These are phyloP conservation scores for Xylariaceae sp. DNA, from an alignment of 2,329 filamentous ascomycete species.

Conservation along the genomic window DNA sequence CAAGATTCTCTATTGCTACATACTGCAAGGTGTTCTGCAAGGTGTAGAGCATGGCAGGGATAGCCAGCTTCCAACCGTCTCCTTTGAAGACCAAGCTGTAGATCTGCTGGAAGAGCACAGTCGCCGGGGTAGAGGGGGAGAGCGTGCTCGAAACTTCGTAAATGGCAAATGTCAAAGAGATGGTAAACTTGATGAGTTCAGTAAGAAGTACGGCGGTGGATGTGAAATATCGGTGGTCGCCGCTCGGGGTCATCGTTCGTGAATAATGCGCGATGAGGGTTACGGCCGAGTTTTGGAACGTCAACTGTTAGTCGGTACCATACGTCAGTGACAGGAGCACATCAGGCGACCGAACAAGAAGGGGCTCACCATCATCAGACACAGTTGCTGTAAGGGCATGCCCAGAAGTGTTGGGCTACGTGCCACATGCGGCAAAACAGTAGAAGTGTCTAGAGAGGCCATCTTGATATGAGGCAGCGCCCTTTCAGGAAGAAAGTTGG, in stretches of 20 bases:
- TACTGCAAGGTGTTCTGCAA: conserved; percentile 93
- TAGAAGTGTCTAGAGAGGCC: conserved; percentile 27
- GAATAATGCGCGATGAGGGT: conserved; percentile 92
- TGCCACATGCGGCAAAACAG: conserved; percentile 33
- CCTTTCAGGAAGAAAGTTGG: too few relatives aligned
- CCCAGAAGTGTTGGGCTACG: conserved; percentile 48
- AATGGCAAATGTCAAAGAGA: conserved; percentile 80
- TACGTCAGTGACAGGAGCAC: conserved; percentile 6
- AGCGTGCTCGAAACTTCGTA: conserved; percentile 78
- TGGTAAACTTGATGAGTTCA: conserved; percentile 82
- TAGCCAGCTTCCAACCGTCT: conserved; percentile 90
- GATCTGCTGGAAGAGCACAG: conserved; percentile 73
- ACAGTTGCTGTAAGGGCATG: conserved; percentile 63
- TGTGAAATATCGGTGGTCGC: conserved; percentile 83
- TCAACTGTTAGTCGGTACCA: conserved; percentile 51
- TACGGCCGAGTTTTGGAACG: conserved; percentile 72
- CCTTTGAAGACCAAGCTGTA: conserved; percentile 76
- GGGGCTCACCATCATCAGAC: conserved; percentile 53
- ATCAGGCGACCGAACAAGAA: background rate
- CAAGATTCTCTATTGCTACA: conserved; percentile 81
- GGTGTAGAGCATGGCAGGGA: conserved; percentile 84
- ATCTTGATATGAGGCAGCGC: too few relatives aligned
- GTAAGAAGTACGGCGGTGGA: conserved; percentile 93
- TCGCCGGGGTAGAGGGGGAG: conserved; percentile 72
- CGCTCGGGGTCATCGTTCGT: conserved; percentile 78